Conservation (phyloP, 176 grass and related monocot species). For the Aegilops tauschii region DNA sequence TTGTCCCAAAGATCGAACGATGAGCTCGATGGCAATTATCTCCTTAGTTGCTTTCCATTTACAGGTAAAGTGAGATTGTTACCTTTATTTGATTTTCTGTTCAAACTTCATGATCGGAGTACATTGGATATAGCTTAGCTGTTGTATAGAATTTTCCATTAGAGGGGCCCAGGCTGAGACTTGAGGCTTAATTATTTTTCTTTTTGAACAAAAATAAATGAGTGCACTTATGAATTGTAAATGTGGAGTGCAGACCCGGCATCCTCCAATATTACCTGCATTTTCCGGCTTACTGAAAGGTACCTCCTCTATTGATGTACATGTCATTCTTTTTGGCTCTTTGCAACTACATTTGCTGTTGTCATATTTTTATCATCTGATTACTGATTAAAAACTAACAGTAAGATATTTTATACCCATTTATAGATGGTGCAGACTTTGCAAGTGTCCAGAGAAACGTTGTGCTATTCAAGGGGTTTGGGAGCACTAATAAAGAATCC, state of each 20-base stretch:
- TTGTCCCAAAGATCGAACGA: constrained; percentile 78
- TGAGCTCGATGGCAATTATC: constrained; percentile 97
- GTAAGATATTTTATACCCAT: neutral
- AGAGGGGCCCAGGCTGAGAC: neutral
- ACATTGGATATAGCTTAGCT: constrained; percentile 2
- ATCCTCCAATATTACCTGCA: constrained; percentile 84
- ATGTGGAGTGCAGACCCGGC: constrained; percentile 64
- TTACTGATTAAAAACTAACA: constrained; percentile 8
- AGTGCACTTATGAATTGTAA: constrained; percentile 20
- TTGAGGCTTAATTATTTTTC: neutral
- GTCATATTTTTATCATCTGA: constrained; percentile 1
- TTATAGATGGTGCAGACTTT: constrained; percentile 65
- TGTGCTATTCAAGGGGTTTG: constrained; percentile 54
- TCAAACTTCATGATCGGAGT: neutral
- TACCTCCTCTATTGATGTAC: constrained; percentile 26
- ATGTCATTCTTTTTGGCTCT: constrained; percentile 9
- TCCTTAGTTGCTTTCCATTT: constrained; percentile 98
- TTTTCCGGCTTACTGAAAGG: constrained; percentile 88
- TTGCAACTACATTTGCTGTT: neutral
- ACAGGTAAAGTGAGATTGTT: constrained; percentile 59
- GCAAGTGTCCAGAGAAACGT: constrained; percentile 51
- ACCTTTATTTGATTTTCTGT: constrained; percentile 9
- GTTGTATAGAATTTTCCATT: constrained; percentile 25
- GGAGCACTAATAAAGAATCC: constrained; percentile 76
- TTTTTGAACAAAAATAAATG: constrained; percentile 16